Evolutionary conservation across 495 filamentous ascomycete genomes (phyloP), one percentile per base, ranked within the genome.

Genomic region (Aspergillus funiculosus): DNA sequence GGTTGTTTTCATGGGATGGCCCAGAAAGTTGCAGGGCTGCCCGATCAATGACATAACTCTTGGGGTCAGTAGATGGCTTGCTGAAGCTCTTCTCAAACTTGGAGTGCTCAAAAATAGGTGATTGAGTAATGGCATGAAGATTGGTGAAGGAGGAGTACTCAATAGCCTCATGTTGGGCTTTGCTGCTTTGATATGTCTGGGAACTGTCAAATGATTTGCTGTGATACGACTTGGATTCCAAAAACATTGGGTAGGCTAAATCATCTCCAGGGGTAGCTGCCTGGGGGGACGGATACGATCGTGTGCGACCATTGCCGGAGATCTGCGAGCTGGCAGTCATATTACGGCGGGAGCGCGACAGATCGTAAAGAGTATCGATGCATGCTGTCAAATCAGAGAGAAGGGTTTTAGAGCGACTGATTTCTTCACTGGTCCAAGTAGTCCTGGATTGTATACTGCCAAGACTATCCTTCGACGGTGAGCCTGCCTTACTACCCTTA

Each of bases 281-380:
- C 20, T 60, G 45, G 9, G 62, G 54, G 7, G 45, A 39, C 10
- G 51, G 51, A 34, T 50, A 54, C 9, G 60, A 57, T 49, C 55
- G 62, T 38, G 55, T 49, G 45, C 58, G 61, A 28, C 51, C 48
- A 25, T 57, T 57, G 29, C 42, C 39, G 20, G 51, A 58, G 26
- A 59, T 43, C 22, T 66, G 59, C 36, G 63, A 63, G 34, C 43
- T 57, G 14, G 60, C 62, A n/a, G 56, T 60, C 62, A 67, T 68
- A 21, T 61, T 55, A 61, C 76, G 82, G 19, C 86, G 73, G 6
- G 87, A 85, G 34, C 80, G 72, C 5, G 87, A 94, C 9, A 96
- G 70, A 46, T 94, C 87, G 62, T 91, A 94, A 8, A 96, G 75
- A 0, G 84, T 89, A 62, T 96, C 89, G 56, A 95, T 94, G 20